Evolutionary conservation across 176 grass and related monocot genomes (phyloP).

Genomic region (Musa beccarii): DNA sequence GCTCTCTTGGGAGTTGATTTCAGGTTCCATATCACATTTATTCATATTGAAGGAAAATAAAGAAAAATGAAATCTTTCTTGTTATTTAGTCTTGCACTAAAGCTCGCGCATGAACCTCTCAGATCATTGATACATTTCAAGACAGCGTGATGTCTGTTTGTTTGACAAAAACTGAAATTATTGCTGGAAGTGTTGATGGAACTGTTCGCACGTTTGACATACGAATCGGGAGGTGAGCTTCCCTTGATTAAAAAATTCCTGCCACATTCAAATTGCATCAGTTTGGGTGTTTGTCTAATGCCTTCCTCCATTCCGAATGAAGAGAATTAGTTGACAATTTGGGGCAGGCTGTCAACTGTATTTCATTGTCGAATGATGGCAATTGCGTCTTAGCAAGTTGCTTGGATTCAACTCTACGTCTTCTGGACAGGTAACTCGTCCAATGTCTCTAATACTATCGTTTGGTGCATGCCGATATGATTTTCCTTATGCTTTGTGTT

Average conservation of each 20-base stretch:
- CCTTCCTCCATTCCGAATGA: constrained; percentile 20
- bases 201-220: constrained; percentile 88
- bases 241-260: background rate
- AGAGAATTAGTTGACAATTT: constrained; percentile 75
- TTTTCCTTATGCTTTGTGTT: background rate
- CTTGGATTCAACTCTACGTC: constrained; percentile 80
- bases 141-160: constrained; percentile 91
- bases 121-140: constrained; percentile 95
- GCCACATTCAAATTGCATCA: background rate
- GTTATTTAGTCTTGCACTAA: background rate
- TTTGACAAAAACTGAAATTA: constrained; percentile 85
- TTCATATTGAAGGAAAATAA: background rate
- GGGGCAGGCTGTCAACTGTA: constrained; percentile 77
- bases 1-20: background rate
- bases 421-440: constrained; percentile 67
- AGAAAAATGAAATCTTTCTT: background rate
- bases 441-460: background rate
- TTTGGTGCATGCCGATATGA: background rate
- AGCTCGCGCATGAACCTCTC: constrained; percentile 15
- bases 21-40: background rate
- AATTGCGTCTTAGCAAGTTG: constrained; percentile 88
- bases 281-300: constrained; percentile 19
- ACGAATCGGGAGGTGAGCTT: constrained; percentile 78
- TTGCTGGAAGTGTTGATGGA: constrained; percentile 94
- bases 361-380: constrained; percentile 83